Base-by-base conservation (phyloP, 176 grass and related monocot species). In the Alloteropsis semialata region DNA sequence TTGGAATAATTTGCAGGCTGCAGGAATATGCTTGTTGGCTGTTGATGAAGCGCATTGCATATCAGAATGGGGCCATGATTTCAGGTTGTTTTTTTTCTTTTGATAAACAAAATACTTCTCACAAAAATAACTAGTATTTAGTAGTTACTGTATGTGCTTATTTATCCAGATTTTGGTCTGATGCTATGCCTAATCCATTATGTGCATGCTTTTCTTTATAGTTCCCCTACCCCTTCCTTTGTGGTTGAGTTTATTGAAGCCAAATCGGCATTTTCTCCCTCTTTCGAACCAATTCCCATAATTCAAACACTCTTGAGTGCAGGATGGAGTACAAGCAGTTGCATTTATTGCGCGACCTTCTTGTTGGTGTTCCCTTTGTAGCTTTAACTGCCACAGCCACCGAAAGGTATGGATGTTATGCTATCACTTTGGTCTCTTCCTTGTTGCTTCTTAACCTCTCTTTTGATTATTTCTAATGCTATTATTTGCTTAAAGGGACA, bases 41-140 rank as follows among this genome's bases (percentile, higher is more conserved):
- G 89, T 95, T 41, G 96, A 98, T 80, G 96, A 98, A 87, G 91
- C 91, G 22, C 96, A 98, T 82, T 98, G 96, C 84, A 95, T 98
- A 88, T 98, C 96, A 53, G 92, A 95, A 79, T 98, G 96, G 92
- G 96, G 96, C 28, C 96, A 98, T 87, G 91, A 98, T 95, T 98
- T 98, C 92, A 98, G 91, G 92, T 98, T 86, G 45, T 76, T 49
- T 76, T 78, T 80, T 72, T 30, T 27, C 36, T 29, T 45, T 41
- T 78, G 43, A 83, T 45, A 17, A 10, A 28, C 19, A 24, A 75
- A 75, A 2, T 14, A 37, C 72, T 50, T 67, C 37, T 79, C 8
- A 58, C n/a, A 73, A 57, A 43, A 30, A 13, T 70, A 73, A 48
- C 39, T n/a, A 11, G n/a, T 51, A 58, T n/a, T 75, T 21, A 9